Evolutionary conservation across 2,329 filamentous ascomycete species (phyloP), one percentile per base, ranked within the genome.

Genomic region (Colletotrichum shisoi): DNA sequence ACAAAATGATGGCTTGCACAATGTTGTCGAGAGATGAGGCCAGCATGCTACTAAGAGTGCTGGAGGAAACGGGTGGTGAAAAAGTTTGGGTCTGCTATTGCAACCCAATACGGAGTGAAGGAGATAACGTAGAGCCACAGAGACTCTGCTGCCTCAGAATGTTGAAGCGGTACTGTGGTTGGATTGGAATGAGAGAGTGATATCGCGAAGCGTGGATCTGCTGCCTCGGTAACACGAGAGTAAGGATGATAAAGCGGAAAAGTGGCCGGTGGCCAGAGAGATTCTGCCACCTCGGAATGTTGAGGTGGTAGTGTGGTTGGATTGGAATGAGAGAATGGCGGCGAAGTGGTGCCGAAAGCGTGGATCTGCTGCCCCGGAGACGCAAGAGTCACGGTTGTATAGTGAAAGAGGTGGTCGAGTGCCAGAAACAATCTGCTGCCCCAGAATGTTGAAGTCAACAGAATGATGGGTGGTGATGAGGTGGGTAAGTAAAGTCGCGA

Each of bases 201-300:
- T 39, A 13, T 39, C 37, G 37, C 37, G 13, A 9, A 13, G 9
- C 9, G 37, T 13, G 9, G 37, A 39, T 51, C 24, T 51, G 48
- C 48, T 31, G 48, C 24, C 15, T 24, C 24, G 13, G 15, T 34
- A 51, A 51, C 15, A 4, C 27, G 12, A 27, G 24, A 27, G 24
- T 27, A 27, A 5, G 24, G 4, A 5, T 27, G 24, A 27, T 27
- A 27, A 5, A 27, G 4, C 4, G 24, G 24, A 5, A 27, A 27
- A 15, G 24, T 15, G 46, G 46, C 46, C 46, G 8, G 17, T 1
- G 15, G 31, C 13, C 31, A 24, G n/a, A 24, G 15, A 13, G 24
- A 31, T 51, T 51, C 48, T 51, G 48, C 48, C 12, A 15, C 48
- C 15, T 9, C 48, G 34, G 48, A 51, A 51, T 39, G 31, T 15